Conservation (phyloP, 768 basidiomycete species). For the Trametes villosa region DNA sequence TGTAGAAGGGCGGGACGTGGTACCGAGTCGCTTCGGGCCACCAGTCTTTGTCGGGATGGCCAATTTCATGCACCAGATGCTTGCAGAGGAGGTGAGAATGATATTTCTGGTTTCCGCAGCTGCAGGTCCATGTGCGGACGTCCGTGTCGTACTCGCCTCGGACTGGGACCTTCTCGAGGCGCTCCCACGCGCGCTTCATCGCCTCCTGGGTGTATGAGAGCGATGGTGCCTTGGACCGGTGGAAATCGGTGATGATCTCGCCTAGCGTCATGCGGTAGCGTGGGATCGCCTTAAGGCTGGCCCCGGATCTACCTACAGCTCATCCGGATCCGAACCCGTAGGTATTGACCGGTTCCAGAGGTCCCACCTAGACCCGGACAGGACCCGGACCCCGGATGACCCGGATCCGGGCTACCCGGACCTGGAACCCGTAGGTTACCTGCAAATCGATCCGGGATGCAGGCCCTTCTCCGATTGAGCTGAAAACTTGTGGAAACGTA, state of each 20-base stretch:
- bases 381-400: too few species aligned
- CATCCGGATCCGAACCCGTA: too few species aligned
- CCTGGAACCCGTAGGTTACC: too few species aligned
- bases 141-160: conserved; percentile 23
- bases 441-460: too few species aligned
- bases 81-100: conserved; percentile 37
- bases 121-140: conserved; percentile 33
- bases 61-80: conserved; percentile 38
- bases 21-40: neutral
- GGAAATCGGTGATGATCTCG: neutral
- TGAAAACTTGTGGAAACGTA: too few species aligned
- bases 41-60: neutral
- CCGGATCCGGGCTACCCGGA: too few species aligned
- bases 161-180: neutral
- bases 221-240: too few species aligned
- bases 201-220: neutral
- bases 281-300: neutral
- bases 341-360: too few species aligned
- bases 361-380: too few species aligned
- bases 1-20: neutral
- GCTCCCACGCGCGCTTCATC: neutral
- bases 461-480: too few species aligned
- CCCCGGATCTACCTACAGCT: too few species aligned
- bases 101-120: conserved; percentile 36
- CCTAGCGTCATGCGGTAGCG: neutral